Conservation (phyloP, 2,329 filamentous ascomycete species). For the Aspergillus costaricaensis region DNA sequence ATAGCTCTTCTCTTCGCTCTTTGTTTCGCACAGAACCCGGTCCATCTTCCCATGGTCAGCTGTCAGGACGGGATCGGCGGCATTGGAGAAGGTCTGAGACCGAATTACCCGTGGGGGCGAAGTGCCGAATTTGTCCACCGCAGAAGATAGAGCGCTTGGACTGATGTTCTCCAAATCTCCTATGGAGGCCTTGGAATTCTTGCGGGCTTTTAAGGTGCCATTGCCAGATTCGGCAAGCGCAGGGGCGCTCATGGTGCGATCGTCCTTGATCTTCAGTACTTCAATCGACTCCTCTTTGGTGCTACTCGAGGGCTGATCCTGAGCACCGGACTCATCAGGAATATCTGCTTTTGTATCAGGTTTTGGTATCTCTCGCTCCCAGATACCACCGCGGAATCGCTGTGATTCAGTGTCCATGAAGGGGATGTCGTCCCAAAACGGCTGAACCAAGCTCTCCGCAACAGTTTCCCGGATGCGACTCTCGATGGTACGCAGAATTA, state of each 20-base stretch:
- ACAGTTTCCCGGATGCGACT: constrained; percentile 92
- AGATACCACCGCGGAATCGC: constrained; percentile 82
- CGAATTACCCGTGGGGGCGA: constrained; percentile 59
- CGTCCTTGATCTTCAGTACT: constrained; percentile 35
- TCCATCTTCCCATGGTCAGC: constrained; percentile 69
- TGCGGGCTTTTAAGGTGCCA: constrained; percentile 30
- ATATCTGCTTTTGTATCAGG: constrained; percentile 41
- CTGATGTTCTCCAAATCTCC: constrained; percentile 23
- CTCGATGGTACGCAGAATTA: constrained; percentile 91
- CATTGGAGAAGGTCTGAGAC: constrained; percentile 63
- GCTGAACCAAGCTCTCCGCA: constrained; percentile 84
- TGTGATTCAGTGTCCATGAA: constrained; percentile 82
- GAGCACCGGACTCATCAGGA: constrained; percentile 36
- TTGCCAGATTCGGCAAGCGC: constrained; percentile 29
- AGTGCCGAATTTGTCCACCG: constrained; percentile 37
- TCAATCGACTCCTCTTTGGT: constrained; percentile 27
- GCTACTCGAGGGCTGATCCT: constrained; percentile 23
- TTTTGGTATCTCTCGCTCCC: constrained; percentile 53
- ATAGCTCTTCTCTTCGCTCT: constrained; percentile 59
- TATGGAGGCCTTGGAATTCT: constrained; percentile 29
- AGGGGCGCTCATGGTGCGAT: constrained; percentile 38
- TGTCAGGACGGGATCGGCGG: constrained; percentile 66
- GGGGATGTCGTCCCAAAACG: constrained; percentile 94
- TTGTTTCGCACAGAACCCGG: constrained; percentile 58
- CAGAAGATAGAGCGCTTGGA: constrained; percentile 30